phyloP scores from a whole-genome alignment of 768 basidiomycete species.

The Leccinellum rugosiceps region DNA sequence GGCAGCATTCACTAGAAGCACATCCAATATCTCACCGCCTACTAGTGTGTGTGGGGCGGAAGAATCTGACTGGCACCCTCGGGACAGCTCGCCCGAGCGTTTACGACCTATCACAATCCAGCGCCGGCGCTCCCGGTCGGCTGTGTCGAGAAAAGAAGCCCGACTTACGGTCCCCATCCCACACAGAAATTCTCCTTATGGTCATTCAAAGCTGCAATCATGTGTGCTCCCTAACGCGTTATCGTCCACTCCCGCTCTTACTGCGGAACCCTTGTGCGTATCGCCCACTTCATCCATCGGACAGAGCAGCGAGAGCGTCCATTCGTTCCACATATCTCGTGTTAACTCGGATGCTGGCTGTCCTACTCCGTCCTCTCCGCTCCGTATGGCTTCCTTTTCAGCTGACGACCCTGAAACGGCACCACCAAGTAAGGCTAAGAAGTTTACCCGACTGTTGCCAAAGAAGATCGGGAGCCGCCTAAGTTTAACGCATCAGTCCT shows the following conservation, averaged over 20 bases:
- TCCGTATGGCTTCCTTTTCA: slow-evolving; percentile 24
- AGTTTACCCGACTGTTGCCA: slow-evolving; percentile 30
- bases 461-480: slow-evolving; percentile 32
- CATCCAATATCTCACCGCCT: slow-evolving; percentile 16
- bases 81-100: slow-evolving; percentile 7
- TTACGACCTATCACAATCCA: slow-evolving; percentile 23
- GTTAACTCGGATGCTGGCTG: slow-evolving; percentile 17
- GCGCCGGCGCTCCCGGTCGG: slow-evolving; percentile 33
- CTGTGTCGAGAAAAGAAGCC: slow-evolving; percentile 32
- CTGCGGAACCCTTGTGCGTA: slow-evolving; percentile 23
- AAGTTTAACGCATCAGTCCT: slow-evolving; percentile 24
- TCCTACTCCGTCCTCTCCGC: slow-evolving; percentile 27
- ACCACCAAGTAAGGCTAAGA: slow-evolving; percentile 22
- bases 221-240: slow-evolving; percentile 20
- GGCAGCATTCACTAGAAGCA: slow-evolving; percentile 23
- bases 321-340: slow-evolving; percentile 18
- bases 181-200: slow-evolving; percentile 31
- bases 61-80: slow-evolving; percentile 10
- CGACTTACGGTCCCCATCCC: slow-evolving; percentile 21
- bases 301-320: slow-evolving; percentile 28
- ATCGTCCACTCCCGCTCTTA: slow-evolving; percentile 29
- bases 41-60: slow-evolving; percentile 9
- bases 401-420: slow-evolving; percentile 19
- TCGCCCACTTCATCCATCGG: slow-evolving; percentile 26
- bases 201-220: slow-evolving; percentile 29